Evolutionary conservation across 2,329 filamentous ascomycete genomes (phyloP).

Genomic region (Colletotrichum tropicicola): DNA sequence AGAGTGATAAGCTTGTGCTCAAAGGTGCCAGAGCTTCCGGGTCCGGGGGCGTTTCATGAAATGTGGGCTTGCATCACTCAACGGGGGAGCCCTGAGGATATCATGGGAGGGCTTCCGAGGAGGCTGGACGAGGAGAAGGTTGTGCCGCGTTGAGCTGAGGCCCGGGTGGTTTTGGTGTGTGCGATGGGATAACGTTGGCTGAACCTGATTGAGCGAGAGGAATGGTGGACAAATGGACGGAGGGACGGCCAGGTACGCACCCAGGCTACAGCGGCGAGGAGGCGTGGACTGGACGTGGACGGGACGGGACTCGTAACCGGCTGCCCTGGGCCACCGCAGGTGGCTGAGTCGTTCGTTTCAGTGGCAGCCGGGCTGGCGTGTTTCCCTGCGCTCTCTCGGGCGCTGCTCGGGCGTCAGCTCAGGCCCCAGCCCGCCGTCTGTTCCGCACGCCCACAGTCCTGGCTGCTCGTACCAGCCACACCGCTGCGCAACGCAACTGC

Average conservation of each 20-base stretch:
- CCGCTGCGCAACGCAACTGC: background rate
- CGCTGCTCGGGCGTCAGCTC: constrained; percentile 26
- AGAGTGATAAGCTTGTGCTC: constrained; percentile 29
- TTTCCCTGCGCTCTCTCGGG: constrained; percentile 17
- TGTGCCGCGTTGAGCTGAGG: no score
- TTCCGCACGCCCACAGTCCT: background rate
- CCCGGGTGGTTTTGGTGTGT: constrained; percentile 25
- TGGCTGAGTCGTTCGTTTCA: constrained; percentile 30
- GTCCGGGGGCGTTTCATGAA: constrained; percentile 32
- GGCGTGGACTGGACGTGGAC: no score
- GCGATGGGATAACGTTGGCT: constrained; percentile 17
- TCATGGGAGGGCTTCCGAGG: constrained; percentile 2
- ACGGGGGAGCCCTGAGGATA: constrained; percentile 18
- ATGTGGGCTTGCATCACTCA: constrained; percentile 27
- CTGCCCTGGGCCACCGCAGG: constrained; percentile 17
- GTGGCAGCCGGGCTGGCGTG: constrained; percentile 14
- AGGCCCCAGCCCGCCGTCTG: constrained; percentile 1
- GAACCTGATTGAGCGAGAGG: constrained; percentile 18
- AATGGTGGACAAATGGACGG: background rate
- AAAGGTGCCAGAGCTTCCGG: constrained; percentile 32
- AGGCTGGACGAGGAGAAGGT: constrained; percentile 8
- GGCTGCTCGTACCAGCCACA: constrained; percentile 16
- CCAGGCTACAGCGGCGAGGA: constrained; percentile 2
- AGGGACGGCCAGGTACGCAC: constrained; percentile 5
- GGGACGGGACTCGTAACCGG: constrained; percentile 15